Conservation (phyloP, 169 alveolate genomes). For the Cryptosporidium ubiquitum region DNA sequence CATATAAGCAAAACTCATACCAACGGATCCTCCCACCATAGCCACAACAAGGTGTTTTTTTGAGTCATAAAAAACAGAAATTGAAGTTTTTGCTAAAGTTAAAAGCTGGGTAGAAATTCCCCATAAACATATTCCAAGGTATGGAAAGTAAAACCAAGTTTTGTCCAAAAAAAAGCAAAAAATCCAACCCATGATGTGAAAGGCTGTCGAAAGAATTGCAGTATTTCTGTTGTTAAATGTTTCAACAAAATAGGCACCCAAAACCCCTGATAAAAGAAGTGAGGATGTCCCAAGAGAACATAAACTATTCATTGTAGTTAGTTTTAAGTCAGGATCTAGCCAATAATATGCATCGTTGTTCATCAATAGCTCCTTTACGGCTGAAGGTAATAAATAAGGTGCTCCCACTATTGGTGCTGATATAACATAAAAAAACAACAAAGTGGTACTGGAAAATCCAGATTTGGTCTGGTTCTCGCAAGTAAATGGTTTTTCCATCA, state of each 20-base stretch:
- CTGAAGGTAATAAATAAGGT: conserved; percentile 47
- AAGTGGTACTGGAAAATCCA: conserved; percentile 21
- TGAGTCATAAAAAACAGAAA: conserved; percentile 63
- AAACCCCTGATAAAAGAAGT: conserved; percentile 45
- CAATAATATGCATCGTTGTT: conserved; percentile 48
- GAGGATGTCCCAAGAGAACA: conserved; percentile 66
- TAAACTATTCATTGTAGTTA: conserved; percentile 42
- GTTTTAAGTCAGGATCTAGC: neutral
- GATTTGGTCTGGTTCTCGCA: conserved; percentile 64
- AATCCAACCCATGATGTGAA: conserved; percentile 66
- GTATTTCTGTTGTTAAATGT: conserved; percentile 44
- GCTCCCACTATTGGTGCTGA: conserved; percentile 68
- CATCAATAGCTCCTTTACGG: conserved; percentile 30
- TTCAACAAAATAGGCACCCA: conserved; percentile 45
- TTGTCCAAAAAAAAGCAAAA: conserved; percentile 62
- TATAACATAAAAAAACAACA: conserved; percentile 36
- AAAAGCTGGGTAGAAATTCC: conserved; percentile 60
- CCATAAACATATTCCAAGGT: conserved; percentile 58
- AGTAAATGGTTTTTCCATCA: conserved; percentile 28
- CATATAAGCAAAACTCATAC: conserved; percentile 57
- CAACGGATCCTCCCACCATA: conserved; percentile 68
- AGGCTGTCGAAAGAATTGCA: conserved; percentile 8
- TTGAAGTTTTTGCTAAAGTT: conserved; percentile 35
- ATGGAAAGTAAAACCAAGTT: conserved; percentile 25
- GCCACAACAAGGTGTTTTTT: conserved; percentile 57